Evolutionary conservation across 306 rosid genomes (phyloP).

Genomic region (Adenanthera pavonina): DNA sequence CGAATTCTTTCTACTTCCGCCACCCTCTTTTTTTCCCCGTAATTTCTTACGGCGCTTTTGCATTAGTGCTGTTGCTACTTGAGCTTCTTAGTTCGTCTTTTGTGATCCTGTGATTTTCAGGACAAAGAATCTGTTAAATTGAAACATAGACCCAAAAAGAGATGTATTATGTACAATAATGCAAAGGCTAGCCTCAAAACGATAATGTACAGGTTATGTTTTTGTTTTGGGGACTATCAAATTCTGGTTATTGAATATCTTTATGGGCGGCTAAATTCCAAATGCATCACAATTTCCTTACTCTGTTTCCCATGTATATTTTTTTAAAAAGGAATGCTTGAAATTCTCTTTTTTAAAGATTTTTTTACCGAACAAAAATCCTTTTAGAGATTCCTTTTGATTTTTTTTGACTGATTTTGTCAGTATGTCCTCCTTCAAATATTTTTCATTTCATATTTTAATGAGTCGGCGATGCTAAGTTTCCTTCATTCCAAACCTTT

Average conservation of each 20-base stretch:
- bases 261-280: background rate
- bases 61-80: background rate
- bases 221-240: background rate
- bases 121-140: constrained; percentile 1
- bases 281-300: background rate
- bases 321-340: background rate
- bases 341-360: background rate
- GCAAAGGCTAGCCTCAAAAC: background rate
- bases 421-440: background rate
- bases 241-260: background rate
- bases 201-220: background rate
- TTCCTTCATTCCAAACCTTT: background rate
- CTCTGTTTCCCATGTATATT: constrained; percentile 20
- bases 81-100: background rate
- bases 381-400: background rate
- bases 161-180: background rate
- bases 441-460: background rate
- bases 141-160: background rate
- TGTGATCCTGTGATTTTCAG: background rate
- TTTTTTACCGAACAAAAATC: background rate
- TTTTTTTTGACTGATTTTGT: background rate
- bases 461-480: too few species aligned
- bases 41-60: background rate
- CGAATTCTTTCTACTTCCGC: background rate
- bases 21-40: background rate